A percentile compares a stretch with the other conserved stretches of the same genome.
Conservation (phyloP, 345 rosid species). For the Citrus inodora region DNA sequence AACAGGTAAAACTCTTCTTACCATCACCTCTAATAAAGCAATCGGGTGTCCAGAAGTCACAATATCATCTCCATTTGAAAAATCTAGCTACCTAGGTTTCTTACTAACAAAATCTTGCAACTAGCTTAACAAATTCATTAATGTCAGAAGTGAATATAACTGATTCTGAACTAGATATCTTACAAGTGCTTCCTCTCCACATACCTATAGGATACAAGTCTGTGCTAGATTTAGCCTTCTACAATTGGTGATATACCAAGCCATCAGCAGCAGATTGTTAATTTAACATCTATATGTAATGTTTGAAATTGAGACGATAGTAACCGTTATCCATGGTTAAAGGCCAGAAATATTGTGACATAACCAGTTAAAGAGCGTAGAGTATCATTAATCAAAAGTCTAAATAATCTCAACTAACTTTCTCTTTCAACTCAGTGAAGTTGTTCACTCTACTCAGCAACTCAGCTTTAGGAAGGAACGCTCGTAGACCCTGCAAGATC, state of each 20-base stretch:
- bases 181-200: neutral
- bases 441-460: constrained; percentile 66
- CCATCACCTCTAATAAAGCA: neutral
- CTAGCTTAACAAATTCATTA: neutral
- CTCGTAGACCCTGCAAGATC: constrained; percentile 72
- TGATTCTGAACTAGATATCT: neutral
- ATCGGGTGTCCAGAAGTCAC: neutral
- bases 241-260: neutral
- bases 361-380: constrained; percentile 3
- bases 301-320: neutral
- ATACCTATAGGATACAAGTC: neutral
- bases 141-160: neutral
- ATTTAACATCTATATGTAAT: neutral
- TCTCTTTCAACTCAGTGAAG: constrained; percentile 86
- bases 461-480: constrained; percentile 83
- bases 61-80: neutral
- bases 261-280: neutral
- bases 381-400: neutral
- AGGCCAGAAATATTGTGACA: neutral
- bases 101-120: neutral
- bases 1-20: neutral
- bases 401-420: constrained; percentile 39
- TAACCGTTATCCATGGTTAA: neutral
- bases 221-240: neutral
- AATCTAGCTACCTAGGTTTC: neutral